A percentile compares a stretch with the other conserved stretches of the same genome.
Conservation (phyloP, 2,329 filamentous ascomycete genomes). For the Fusarium aywerte region DNA sequence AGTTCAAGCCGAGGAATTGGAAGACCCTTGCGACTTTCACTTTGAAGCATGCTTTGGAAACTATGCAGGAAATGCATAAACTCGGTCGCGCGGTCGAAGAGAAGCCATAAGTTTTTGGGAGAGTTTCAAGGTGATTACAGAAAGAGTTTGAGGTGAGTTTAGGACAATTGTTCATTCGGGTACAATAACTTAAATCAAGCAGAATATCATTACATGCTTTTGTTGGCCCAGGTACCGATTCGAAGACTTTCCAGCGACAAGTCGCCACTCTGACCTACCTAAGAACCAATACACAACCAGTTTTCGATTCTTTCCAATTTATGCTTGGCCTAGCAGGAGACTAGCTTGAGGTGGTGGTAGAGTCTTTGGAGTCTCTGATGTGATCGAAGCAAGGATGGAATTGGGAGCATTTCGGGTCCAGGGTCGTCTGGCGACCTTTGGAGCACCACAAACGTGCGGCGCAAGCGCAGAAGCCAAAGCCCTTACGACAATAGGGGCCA, state of each 20-base stretch:
- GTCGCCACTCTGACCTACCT: not conserved
- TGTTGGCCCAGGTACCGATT: too few species aligned
- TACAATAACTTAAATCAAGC: too few species aligned
- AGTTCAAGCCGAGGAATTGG: not conserved
- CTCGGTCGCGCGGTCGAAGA: not conserved
- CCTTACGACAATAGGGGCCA: constrained; percentile 26
- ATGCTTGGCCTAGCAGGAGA: not conserved
- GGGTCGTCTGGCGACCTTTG: constrained; percentile 13
- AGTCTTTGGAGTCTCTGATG: not conserved
- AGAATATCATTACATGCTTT: too few species aligned
- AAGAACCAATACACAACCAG: not conserved
- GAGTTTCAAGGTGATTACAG: too few species aligned
- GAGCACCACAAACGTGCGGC: constrained; percentile 5
- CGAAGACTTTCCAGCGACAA: too few species aligned
- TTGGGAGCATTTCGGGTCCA: constrained; percentile 13
- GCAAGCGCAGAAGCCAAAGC: constrained; percentile 11
- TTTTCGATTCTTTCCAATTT: not conserved
- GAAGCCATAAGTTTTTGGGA: too few species aligned
- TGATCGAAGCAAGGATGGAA: constrained; percentile 6
- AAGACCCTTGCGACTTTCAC: not conserved
- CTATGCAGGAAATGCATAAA: not conserved
- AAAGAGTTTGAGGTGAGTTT: too few species aligned
- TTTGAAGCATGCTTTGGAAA: constrained; percentile 4
- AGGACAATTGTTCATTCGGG: too few species aligned
- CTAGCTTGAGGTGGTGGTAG: not conserved